A percentile compares a stretch with the other conserved stretches of the same genome.
Evolutionary conservation across 768 basidiomycete species (phyloP).

Genomic region (Kwoniella dendrophila): DNA sequence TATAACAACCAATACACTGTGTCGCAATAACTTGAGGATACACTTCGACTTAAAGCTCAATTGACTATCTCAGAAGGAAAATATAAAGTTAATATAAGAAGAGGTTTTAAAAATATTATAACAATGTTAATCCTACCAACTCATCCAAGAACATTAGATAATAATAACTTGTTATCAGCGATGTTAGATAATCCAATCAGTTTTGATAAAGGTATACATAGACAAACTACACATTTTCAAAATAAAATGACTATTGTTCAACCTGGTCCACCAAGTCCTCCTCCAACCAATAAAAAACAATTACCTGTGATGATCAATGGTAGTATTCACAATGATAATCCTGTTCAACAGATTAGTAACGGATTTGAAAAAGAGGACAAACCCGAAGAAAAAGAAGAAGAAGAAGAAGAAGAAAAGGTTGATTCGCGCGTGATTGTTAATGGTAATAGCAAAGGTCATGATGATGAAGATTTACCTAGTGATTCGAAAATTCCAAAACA

Average conservation of each 20-base stretch:
- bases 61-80: no score
- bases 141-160: background rate
- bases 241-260: constrained; percentile 25
- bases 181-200: background rate
- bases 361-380: background rate
- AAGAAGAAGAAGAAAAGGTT: constrained; percentile 1
- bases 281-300: constrained; percentile 5
- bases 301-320: no score
- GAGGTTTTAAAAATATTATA: no score
- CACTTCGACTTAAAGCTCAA: no score
- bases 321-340: no score
- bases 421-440: background rate
- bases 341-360: background rate
- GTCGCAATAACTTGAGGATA: no score
- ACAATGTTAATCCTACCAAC: background rate
- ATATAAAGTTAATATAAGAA: no score
- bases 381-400: background rate
- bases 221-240: background rate
- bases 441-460: background rate
- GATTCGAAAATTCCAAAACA: background rate
- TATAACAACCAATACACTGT: no score
- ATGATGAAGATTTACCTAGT: background rate
- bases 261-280: constrained; percentile 32
- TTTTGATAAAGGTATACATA: background rate
- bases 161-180: background rate